Evolutionary conservation across 345 rosid species (phyloP).

Genomic region (Gynandropsis gynandra): DNA sequence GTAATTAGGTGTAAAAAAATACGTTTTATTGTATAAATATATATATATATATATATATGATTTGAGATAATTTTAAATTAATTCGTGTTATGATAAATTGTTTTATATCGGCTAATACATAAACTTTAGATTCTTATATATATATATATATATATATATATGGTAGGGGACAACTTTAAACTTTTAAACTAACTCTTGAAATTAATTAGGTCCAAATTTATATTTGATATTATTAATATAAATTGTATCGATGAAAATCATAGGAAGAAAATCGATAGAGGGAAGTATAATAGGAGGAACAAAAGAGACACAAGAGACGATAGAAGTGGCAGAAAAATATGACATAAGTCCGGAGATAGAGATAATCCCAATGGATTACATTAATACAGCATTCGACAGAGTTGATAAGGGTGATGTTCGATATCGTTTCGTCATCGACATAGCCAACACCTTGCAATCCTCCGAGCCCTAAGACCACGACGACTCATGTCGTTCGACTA

Average conservation of each 20-base stretch:
- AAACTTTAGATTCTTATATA: no score
- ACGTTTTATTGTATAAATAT: no score
- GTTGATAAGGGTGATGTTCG: conserved; percentile 36
- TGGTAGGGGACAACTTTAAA: no score
- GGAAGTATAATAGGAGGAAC: conserved; percentile 47
- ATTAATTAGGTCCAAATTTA: neutral
- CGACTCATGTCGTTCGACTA: no score
- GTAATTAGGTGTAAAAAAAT: no score
- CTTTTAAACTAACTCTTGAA: neutral
- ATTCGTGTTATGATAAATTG: no score
- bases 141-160: no score
- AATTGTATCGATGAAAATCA: neutral
- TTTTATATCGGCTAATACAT: no score
- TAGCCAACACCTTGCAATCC: conserved; percentile 41
- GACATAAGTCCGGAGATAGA: conserved; percentile 43
- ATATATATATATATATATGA: no score
- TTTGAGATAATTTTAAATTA: no score
- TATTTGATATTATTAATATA: neutral
- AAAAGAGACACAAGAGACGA: conserved; percentile 56
- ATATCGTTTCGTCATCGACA: conserved; percentile 53
- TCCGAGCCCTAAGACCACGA: neutral
- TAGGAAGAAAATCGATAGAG: conserved; percentile 40
- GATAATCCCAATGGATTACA: conserved; percentile 38
- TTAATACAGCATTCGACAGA: conserved; percentile 48
- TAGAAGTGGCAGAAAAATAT: conserved; percentile 45